These are phyloP conservation scores for Petasospora fabianii DNA, from an alignment of 1,139 yeast species.

Conservation along the genomic window DNA sequence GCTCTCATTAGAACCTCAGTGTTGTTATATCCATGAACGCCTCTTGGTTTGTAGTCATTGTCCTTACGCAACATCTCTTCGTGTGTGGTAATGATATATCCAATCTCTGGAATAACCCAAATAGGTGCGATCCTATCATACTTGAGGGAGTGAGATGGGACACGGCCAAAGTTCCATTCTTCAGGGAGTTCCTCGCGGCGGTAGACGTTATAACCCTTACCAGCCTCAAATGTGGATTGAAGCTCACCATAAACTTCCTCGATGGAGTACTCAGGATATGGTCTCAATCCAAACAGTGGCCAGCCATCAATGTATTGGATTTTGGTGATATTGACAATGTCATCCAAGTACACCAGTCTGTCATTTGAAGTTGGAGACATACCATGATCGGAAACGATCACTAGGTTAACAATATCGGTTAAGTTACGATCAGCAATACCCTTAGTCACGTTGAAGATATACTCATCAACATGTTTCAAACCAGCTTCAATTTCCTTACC, in stretches of 20 bases:
- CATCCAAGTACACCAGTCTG: constrained; percentile 66
- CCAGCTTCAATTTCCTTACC: constrained; percentile 57
- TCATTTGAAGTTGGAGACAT: constrained; percentile 80
- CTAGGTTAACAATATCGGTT: constrained; percentile 61
- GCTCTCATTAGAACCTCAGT: constrained; percentile 80
- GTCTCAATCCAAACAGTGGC: constrained; percentile 82
- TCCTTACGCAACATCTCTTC: constrained; percentile 48
- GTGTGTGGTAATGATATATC: constrained; percentile 71
- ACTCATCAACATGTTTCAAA: constrained; percentile 59
- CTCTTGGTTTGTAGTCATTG: constrained; percentile 57
- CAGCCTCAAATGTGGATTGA: constrained; percentile 10
- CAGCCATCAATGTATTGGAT: constrained; percentile 77
- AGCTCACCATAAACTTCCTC: constrained; percentile 39
- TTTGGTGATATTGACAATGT: constrained; percentile 48
- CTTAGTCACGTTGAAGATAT: constrained; percentile 46
- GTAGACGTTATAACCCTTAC: constrained; percentile 42
- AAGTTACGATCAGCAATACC: constrained; percentile 55
- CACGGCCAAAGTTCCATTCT: constrained; percentile 66
- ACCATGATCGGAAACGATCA: constrained; percentile 88
- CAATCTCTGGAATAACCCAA: constrained; percentile 81
- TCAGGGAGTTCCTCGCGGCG: constrained; percentile 56
- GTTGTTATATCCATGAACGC: constrained; percentile 84
- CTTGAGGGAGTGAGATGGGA: constrained; percentile 36
- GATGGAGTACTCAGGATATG: constrained; percentile 36
- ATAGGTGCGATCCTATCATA: constrained; percentile 72